Base-by-base conservation (phyloP, 805 yeast species). In the Ogataea paraovalis region DNA sequence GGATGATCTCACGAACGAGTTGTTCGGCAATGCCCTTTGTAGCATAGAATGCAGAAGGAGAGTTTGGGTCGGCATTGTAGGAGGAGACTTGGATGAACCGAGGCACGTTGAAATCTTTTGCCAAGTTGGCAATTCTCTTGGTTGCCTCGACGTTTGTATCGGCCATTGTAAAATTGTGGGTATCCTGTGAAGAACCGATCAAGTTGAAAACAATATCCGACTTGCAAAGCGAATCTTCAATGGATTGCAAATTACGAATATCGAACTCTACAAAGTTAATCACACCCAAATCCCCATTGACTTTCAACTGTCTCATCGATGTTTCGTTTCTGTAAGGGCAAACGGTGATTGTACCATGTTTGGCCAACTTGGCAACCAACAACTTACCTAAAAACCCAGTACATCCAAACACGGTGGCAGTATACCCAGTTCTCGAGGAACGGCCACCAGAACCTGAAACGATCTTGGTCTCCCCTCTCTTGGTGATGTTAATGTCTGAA, bases 341-440 rank as follows among this genome's bases (percentile, higher is more conserved):
- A 43, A 86, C 79, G 8, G 85, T 80, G 46, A 76, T 67, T 25
- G 95, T 88, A 53, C 96, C 96, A 62, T 87, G 89, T 61, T 83
- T 76, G 52, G 92, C 96, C 57, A 88, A 72, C 61, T 83, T 84
- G 32, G 91, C 71, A 18, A 80, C 76, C 51, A 88, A 66, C 55
- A 84, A 78, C 42, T 88, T 78, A 41, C 96, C 96, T 49, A 88
- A 69, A 65, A 84, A 82, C 2, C 96, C 96, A 41, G 83, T 71
- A 33, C 84, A 87, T 9, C 96, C 96, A 61, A 88, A 88, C 2
- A 88, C 94, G 1, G 96, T 86, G 20, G 91, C 96, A 3, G 91
- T 86, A 68, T 82, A 86, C 2, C 96, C 96, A 8, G 92, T 83
- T 71, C 95, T 78, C 25, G 95, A 86, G 4, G 92, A 84, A 49